phyloP scores from a whole-genome alignment of 1,139 yeast genomes.

The Debaryomyces udenii region DNA sequence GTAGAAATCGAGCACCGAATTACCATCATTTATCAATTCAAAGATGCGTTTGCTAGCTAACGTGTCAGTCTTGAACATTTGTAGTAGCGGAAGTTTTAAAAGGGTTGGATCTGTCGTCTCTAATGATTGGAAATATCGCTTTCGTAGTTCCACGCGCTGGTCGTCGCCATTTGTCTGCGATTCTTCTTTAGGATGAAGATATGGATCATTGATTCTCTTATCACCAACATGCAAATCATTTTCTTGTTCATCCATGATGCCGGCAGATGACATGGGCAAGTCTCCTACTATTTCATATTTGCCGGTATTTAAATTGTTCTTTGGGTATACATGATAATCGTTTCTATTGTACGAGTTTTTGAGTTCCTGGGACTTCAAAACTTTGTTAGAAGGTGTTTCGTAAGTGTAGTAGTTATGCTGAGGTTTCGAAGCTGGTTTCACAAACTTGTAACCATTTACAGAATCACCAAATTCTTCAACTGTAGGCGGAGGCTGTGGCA shows the following conservation, averaged over 20 bases:
- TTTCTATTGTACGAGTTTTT: constrained; percentile 20
- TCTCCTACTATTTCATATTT: constrained; percentile 39
- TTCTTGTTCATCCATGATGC: constrained; percentile 39
- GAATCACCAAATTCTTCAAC: constrained; percentile 29
- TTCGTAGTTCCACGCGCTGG: constrained; percentile 11
- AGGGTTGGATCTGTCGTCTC: neutral
- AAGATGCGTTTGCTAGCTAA: constrained; percentile 20
- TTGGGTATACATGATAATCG: constrained; percentile 12
- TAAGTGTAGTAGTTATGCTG: constrained; percentile 18
- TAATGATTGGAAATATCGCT: constrained; percentile 18
- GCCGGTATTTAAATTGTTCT: constrained; percentile 9
- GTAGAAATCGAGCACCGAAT: constrained; percentile 32
- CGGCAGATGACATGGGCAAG: constrained; percentile 40
- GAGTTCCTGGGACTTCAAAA: constrained; percentile 16
- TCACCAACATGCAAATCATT: constrained; percentile 43
- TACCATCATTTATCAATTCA: constrained; percentile 24
- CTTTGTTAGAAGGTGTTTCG: constrained; percentile 25
- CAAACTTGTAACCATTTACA: constrained; percentile 40
- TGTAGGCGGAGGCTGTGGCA: constrained; percentile 10
- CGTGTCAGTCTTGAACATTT: constrained; percentile 15
- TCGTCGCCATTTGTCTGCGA: neutral
- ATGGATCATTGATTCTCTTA: constrained; percentile 46
- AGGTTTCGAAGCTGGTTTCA: constrained; percentile 24
- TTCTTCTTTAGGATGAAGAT: constrained; percentile 19
- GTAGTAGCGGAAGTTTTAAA: constrained; percentile 24